Percentiles rank a stretch among this genome's conserved stretches.
These are phyloP conservation scores for Colletotrichum navitas DNA, from an alignment of 2,329 filamentous ascomycete genomes.

Conservation along the genomic window DNA sequence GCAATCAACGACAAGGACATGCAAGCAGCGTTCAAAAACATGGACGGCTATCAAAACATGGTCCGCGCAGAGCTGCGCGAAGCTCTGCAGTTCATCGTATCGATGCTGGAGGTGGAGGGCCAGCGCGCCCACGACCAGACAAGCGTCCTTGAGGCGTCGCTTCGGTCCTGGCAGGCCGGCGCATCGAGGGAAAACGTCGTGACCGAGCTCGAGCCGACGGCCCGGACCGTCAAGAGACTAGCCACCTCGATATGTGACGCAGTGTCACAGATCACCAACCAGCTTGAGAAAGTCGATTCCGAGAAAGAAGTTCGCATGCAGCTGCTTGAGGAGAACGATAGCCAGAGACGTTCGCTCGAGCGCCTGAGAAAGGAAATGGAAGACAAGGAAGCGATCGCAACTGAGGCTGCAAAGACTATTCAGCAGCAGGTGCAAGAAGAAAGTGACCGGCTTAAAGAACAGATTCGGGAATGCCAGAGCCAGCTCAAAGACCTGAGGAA, in stretches of 20 bases:
- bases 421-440: constrained; percentile 7
- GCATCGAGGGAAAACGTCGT: not conserved
- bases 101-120: constrained; percentile 12
- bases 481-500: constrained; percentile 1
- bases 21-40: constrained; percentile 12
- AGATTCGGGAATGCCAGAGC: not conserved
- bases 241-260: not conserved
- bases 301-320: not conserved
- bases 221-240: constrained; percentile 6
- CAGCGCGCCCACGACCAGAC: constrained; percentile 8
- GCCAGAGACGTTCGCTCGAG: not conserved
- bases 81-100: not conserved
- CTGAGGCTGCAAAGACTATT: not conserved
- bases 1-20: not conserved
- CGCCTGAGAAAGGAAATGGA: constrained; percentile 1
- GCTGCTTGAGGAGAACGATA: not conserved
- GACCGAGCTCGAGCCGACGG: constrained; percentile 8
- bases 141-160: not conserved
- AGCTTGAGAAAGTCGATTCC: not conserved
- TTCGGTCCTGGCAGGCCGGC: not conserved
- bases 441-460: constrained; percentile 1
- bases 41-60: constrained; percentile 23
- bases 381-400: not conserved
- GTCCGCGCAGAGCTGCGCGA: constrained; percentile 24
- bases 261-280: not conserved